These are phyloP conservation scores for Hyaloscypha hepaticicola DNA, from an alignment of 495 filamentous ascomycete species.

Conservation along the genomic window DNA sequence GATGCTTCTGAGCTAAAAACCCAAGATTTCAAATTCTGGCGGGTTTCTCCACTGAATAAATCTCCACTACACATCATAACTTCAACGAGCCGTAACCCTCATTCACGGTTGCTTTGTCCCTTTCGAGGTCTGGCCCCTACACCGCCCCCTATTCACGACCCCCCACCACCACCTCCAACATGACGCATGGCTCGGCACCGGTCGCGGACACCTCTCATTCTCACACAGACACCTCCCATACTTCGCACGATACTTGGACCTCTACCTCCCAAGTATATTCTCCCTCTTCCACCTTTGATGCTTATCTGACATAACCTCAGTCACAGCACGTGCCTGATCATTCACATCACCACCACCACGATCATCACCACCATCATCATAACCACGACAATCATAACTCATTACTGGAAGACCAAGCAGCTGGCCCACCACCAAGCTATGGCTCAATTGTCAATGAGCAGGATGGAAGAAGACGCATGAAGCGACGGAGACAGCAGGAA, in stretches of 20 bases:
- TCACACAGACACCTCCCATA: neutral
- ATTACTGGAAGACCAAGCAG: too few species aligned
- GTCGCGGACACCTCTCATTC: neutral
- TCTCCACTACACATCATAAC: neutral
- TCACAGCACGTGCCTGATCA: neutral
- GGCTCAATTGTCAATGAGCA: neutral
- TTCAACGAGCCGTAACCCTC: neutral
- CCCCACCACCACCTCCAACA: neutral
- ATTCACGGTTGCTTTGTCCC: neutral
- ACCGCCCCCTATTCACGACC: neutral
- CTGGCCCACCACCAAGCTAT: neutral
- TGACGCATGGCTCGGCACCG: neutral
- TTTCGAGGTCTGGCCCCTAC: too few species aligned
- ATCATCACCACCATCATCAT: neutral
- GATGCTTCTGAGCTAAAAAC: neutral
- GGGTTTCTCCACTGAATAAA: neutral
- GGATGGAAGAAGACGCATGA: neutral
- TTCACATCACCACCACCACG: neutral
- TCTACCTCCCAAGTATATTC: neutral
- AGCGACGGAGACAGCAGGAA: neutral
- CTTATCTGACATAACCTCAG: neutral
- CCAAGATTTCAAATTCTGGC: neutral
- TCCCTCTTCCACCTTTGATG: neutral
- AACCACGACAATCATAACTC: neutral
- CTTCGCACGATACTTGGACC: neutral